A percentile compares a stretch with the other conserved stretches of the same genome.
Conservation (phyloP, 75 land plant species). For the Selaginella moellendorffii region DNA sequence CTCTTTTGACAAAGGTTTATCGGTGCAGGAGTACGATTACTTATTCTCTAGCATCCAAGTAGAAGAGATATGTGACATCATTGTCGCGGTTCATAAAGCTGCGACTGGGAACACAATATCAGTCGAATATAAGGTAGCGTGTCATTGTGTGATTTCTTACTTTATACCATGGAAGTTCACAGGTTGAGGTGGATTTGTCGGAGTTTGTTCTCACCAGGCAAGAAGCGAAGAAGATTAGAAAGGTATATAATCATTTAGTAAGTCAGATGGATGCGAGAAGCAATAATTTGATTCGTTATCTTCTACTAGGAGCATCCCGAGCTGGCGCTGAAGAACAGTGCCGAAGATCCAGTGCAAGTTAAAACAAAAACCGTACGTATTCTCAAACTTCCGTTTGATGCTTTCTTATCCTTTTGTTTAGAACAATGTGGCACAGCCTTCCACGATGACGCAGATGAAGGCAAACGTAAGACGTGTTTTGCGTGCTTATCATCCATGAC, state of each 20-base stretch:
- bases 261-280: too few species aligned
- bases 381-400: neutral
- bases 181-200: neutral
- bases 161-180: neutral
- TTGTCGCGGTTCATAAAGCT: neutral
- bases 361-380: neutral
- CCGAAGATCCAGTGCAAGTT: neutral
- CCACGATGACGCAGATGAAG: neutral
- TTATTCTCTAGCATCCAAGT: conserved; percentile 3
- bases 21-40: conserved; percentile 9
- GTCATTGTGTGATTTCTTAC: neutral
- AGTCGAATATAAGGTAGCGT: conserved; percentile 1
- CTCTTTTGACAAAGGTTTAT: neutral
- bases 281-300: too few species aligned
- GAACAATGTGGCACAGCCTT: neutral
- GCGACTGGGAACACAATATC: neutral
- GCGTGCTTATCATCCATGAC: neutral
- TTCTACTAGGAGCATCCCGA: neutral
- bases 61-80: conserved; percentile 2
- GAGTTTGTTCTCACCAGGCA: neutral
- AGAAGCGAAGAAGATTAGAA: conserved; percentile 4
- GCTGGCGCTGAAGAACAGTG: neutral
- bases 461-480: neutral
- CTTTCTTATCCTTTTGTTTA: neutral
- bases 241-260: neutral